Percentiles rank a stretch among this genome's conserved stretches.
Conservation (phyloP, 108 stramenopile genomes). For the Discostella pseudostelligera region DNA sequence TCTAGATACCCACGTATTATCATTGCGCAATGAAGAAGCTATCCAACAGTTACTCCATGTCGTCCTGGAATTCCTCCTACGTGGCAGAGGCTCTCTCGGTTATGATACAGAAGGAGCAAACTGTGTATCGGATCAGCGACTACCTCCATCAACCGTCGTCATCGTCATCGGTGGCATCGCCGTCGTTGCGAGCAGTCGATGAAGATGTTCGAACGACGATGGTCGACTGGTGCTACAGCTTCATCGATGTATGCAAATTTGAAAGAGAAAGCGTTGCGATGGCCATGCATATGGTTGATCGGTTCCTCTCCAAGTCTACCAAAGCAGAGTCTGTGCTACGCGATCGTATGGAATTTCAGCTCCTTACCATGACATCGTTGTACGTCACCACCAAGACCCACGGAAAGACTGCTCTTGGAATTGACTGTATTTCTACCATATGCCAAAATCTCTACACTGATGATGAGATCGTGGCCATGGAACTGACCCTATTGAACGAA, state of each 20-base stretch:
- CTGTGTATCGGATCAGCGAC: not conserved
- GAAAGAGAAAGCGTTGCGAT: slow-evolving; percentile 57
- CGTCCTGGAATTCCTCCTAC: not conserved
- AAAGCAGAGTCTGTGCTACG: slow-evolving; percentile 7
- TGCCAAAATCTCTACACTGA: slow-evolving; percentile 47
- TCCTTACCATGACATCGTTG: slow-evolving; percentile 52
- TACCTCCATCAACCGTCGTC: not conserved
- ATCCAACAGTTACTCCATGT: not conserved
- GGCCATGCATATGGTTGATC: slow-evolving; percentile 56
- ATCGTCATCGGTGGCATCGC: not conserved
- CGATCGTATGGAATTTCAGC: slow-evolving; percentile 44
- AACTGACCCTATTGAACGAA: slow-evolving; percentile 30
- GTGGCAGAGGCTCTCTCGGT: not conserved
- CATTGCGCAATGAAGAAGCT: too few relatives aligned
- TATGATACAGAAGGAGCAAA: not conserved
- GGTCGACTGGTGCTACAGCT: slow-evolving; percentile 59
- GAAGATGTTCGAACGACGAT: slow-evolving; percentile 18
- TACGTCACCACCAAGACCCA: slow-evolving; percentile 62
- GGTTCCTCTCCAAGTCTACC: slow-evolving; percentile 35
- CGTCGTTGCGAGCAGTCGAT: too few relatives aligned
- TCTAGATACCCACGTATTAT: too few relatives aligned
- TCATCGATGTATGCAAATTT: slow-evolving; percentile 50
- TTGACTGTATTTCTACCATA: slow-evolving; percentile 45
- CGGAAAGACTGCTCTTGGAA: slow-evolving; percentile 49
- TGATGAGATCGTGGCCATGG: slow-evolving; percentile 57